These are phyloP conservation scores for Stenogyne calaminthoides DNA, from an alignment of 305 asterid genomes.

Conservation along the genomic window DNA sequence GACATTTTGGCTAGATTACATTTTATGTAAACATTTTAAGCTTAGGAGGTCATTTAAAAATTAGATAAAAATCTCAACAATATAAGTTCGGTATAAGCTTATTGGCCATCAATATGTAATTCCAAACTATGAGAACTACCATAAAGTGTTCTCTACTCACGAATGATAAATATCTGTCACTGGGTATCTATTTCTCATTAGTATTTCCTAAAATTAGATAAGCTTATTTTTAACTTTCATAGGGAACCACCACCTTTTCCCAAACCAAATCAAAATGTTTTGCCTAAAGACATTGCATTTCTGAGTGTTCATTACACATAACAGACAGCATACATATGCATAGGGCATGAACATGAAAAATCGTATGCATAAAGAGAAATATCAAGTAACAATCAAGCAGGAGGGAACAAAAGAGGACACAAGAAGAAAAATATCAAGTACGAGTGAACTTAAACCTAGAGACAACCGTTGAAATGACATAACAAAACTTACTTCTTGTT, in stretches of 20 bases:
- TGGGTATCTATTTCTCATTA: not conserved
- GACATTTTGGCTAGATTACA: not conserved
- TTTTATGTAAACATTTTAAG: not conserved
- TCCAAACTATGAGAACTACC: conserved; percentile 8
- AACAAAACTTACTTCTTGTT: not conserved
- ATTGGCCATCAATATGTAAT: not conserved
- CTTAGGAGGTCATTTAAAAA: not conserved
- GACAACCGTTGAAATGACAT: not conserved
- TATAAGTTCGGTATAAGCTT: not conserved
- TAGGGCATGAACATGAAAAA: not conserved
- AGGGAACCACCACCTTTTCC: too few species aligned
- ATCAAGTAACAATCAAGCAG: not conserved
- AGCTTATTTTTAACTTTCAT: too few species aligned
- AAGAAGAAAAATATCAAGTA: not conserved
- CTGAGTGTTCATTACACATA: not conserved
- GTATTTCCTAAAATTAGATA: not conserved
- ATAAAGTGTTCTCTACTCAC: not conserved
- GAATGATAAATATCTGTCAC: not conserved
- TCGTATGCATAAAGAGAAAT: not conserved
- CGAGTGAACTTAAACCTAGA: not conserved
- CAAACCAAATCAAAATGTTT: too few species aligned
- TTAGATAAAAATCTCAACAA: too few species aligned
- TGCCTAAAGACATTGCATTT: not conserved
- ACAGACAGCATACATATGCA: not conserved
- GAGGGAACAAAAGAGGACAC: not conserved